phyloP scores from a whole-genome alignment of 257 asterid species.

The Agastache rugosa region DNA sequence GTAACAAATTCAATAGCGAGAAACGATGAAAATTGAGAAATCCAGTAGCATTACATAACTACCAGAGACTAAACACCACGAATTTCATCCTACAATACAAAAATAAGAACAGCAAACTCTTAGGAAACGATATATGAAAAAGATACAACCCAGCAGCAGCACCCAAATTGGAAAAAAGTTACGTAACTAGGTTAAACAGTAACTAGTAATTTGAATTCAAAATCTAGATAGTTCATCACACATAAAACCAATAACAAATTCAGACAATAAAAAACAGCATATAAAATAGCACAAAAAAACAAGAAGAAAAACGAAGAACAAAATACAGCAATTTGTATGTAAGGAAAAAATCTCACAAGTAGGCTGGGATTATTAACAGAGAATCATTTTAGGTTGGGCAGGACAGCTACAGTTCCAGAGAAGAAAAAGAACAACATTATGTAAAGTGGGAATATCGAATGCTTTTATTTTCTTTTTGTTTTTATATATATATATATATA shows the following conservation, averaged over 20 bases:
- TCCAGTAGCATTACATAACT: conserved; percentile 13
- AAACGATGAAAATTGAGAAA: conserved; percentile 21
- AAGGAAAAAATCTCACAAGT: conserved; percentile 31
- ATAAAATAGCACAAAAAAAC: not conserved
- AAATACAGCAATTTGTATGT: not conserved
- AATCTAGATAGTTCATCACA: conserved; percentile 1
- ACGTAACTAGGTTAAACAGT: conserved; percentile 4
- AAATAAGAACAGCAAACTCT: not conserved
- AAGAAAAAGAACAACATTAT: not conserved
- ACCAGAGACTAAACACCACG: not conserved
- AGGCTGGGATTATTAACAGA: conserved; percentile 20
- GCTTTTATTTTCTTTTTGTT: not conserved
- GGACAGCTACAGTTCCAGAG: conserved; percentile 19
- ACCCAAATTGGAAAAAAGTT: conserved; percentile 12
- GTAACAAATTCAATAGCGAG: not conserved
- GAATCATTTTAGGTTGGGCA: conserved; percentile 5
- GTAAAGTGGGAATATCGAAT: not conserved
- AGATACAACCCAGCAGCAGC: not conserved
- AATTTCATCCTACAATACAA: not conserved
- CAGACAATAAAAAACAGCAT: not conserved
- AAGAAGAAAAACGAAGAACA: not conserved
- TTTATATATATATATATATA: not conserved
- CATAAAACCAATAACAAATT: not conserved
- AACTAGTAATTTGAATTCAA: not conserved
- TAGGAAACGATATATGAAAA: not conserved